A percentile compares a stretch with the other conserved stretches of the same genome.
phyloP scores from a whole-genome alignment of 129 eudicot species.

The Heracleum sosnowskyi region DNA sequence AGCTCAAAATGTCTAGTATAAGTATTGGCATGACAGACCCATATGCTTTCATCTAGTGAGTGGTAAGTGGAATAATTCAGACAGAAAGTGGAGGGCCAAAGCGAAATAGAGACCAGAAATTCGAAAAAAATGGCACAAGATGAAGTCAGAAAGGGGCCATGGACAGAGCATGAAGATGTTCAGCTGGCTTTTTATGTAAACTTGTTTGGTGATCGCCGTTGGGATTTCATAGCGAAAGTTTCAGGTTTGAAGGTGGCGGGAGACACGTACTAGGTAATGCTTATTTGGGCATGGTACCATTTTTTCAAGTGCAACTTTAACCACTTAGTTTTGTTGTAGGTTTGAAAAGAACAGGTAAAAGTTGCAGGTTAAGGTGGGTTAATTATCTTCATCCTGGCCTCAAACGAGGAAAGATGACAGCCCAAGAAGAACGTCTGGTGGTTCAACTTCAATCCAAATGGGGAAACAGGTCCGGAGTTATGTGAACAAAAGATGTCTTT shows the following conservation, averaged over 20 bases:
- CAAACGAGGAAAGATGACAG: conserved; percentile 91
- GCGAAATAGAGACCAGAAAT: neutral
- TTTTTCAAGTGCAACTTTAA: conserved; percentile 10
- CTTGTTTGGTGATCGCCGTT: conserved; percentile 78
- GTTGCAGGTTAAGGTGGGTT: conserved; percentile 97
- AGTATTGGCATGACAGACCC: conserved; percentile 10
- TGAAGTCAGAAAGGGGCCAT: conserved; percentile 72
- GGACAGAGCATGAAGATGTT: conserved; percentile 86
- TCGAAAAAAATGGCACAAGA: conserved; percentile 36
- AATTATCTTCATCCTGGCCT: conserved; percentile 91
- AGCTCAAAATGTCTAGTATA: conserved; percentile 18
- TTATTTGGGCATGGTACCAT: conserved; percentile 38
- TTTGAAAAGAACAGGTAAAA: conserved; percentile 91
- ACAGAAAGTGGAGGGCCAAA: conserved; percentile 3
- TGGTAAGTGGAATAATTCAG: conserved; percentile 1
- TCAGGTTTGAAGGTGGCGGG: conserved; percentile 99
- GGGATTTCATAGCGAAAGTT: conserved; percentile 93
- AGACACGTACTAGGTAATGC: conserved; percentile 42
- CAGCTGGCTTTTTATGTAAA: conserved; percentile 65
- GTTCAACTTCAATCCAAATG: conserved; percentile 85
- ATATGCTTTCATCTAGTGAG: neutral
- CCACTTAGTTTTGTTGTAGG: conserved; percentile 43
- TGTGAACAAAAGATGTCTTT: neutral
- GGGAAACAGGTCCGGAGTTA: conserved; percentile 74
- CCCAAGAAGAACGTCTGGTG: conserved; percentile 79